A percentile compares a stretch with the other conserved stretches of the same genome.
Evolutionary conservation across 306 rosid genomes (phyloP).

Genomic region (Ochetophila trinervis): DNA sequence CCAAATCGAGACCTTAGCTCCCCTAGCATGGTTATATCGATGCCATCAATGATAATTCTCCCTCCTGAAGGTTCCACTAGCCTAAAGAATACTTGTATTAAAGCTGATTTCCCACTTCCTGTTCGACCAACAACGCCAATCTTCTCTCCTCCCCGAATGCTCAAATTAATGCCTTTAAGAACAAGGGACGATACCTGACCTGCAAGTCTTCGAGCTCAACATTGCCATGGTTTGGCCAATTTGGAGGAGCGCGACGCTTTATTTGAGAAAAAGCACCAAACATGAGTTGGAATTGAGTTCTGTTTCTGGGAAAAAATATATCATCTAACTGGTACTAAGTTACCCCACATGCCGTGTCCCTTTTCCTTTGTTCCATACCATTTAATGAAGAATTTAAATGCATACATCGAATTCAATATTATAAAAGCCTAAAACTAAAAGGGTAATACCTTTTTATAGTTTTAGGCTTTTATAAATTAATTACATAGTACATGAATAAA

Average conservation of each 20-base stretch:
- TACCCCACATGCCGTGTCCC: too few relatives aligned
- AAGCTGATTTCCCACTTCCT: constrained; percentile 91
- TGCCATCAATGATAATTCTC: constrained; percentile 70
- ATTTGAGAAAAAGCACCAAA: too few relatives aligned
- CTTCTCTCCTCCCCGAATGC: constrained; percentile 86
- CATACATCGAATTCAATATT: too few relatives aligned
- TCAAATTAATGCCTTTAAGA: constrained; percentile 77
- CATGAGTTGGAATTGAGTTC: too few relatives aligned
- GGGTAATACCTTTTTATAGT: too few relatives aligned
- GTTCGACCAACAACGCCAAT: constrained; percentile 93
- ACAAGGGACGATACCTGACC: constrained; percentile 91
- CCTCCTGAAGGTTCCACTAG: constrained; percentile 95
- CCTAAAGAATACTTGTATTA: constrained; percentile 90
- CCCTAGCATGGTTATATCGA: constrained; percentile 66
- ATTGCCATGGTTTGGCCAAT: constrained; percentile 85
- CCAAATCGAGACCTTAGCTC: constrained; percentile 91
- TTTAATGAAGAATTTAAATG: too few relatives aligned
- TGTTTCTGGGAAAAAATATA: too few relatives aligned
- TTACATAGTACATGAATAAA: too few relatives aligned
- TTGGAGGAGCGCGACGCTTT: constrained; percentile 62
- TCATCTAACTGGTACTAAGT: too few relatives aligned
- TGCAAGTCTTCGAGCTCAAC: constrained; percentile 74
- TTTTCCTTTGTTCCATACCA: too few relatives aligned
- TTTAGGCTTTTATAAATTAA: too few relatives aligned
- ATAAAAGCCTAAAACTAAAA: too few relatives aligned